Base-by-base conservation (phyloP, 2,329 filamentous ascomycete species). In the Penicillium sp. region DNA sequence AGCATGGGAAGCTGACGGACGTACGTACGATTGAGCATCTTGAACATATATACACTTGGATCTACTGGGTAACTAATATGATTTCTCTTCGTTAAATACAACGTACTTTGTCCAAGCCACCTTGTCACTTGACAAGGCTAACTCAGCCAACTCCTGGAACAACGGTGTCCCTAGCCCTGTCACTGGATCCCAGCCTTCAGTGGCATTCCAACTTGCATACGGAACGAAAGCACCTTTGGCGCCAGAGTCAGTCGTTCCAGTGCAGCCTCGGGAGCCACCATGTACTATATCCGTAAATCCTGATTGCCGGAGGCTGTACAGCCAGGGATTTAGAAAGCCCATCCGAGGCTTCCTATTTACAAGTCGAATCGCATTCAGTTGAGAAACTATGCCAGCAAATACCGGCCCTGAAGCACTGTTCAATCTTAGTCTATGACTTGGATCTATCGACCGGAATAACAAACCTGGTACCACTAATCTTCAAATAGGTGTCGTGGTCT, bases 291-390 rank as follows among this genome's bases (percentile, higher is more conserved):
- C 83, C 2, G 77, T 84, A 53, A 85, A 73, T 2, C 80, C 82
- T 22, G 73, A 67, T 62, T 75, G 74, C 22, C 78, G 80, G 40
- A 78, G 64, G 26, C 73, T 75, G 68, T 88, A 89, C 17, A 89
- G 75, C 83, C 84, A 87, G 1, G 86, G 86, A 72, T 89, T 89
- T 28, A 89, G 73, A 69, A 88, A 89, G 1, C 87, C 86, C 68
- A 89, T 75, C 0, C 79, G 70, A 7, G 82, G 73, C 70, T 83
- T 82, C 1, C 85, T 85, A n/a, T 79, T 77, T 17, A 82, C 78
- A 53, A 90, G 75, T 35, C 88, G 81, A 24, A 85, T 83, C 62
- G 88, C 86, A 70, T 91, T 91, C 55, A 92, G 74, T 40, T 90
- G 81, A 0, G 85, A 82, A 53, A 92, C 78, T 64, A 92, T 82